Percentiles rank a stretch among this genome's conserved stretches.
Evolutionary conservation across 169 alveolate species (phyloP).

Genomic region (Cryptosporidium tyzzeri): DNA sequence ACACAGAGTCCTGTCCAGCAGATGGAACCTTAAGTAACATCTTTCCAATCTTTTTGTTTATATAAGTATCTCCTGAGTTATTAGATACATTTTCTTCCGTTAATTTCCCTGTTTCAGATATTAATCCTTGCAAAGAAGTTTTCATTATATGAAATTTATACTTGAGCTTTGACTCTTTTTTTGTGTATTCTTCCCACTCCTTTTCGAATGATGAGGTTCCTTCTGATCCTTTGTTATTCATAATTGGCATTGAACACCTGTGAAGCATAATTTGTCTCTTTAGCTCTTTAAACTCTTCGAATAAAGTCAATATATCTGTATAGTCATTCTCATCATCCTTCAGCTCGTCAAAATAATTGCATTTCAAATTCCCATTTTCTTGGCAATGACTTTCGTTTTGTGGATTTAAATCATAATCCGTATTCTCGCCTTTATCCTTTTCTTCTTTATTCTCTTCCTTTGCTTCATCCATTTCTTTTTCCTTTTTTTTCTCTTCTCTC

Average conservation of each 20-base stretch:
- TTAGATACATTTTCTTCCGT: neutral
- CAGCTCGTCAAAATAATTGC: neutral
- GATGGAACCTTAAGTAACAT: slow-evolving; percentile 17
- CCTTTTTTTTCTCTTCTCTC: slow-evolving; percentile 1
- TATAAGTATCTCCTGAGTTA: neutral
- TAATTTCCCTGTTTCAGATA: neutral
- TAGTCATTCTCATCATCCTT: neutral
- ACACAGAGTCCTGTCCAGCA: neutral
- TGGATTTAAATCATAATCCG: neutral
- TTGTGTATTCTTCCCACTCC: slow-evolving; percentile 48
- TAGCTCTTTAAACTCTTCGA: slow-evolving; percentile 48
- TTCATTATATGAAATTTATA: slow-evolving; percentile 32
- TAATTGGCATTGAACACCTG: slow-evolving; percentile 65
- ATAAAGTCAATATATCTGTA: neutral
- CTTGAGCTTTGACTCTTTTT: slow-evolving; percentile 10
- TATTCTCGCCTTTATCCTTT: neutral
- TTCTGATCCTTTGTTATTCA: neutral
- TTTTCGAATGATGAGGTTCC: neutral
- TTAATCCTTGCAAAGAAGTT: slow-evolving; percentile 2
- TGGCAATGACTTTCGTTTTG: neutral
- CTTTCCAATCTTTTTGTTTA: slow-evolving; percentile 23
- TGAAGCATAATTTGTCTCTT: slow-evolving; percentile 37
- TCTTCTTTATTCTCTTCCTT: neutral
- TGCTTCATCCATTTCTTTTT: neutral
- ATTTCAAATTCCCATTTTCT: neutral